phyloP scores from a whole-genome alignment of 331 rosid species.

The Prunus yedoensis region DNA sequence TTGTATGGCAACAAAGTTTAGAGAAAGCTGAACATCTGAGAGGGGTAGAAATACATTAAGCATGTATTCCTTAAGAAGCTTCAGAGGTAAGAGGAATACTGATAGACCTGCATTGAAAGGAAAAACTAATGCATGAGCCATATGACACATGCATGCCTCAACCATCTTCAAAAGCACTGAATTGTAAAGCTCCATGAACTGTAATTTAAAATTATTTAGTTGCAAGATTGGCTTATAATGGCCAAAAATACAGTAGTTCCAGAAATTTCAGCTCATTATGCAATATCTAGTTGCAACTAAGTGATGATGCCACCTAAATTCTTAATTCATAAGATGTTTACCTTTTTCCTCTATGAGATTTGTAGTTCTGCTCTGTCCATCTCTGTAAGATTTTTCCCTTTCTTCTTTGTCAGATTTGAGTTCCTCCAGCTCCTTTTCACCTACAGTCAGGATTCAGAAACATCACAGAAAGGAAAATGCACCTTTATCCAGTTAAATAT shows the following conservation, averaged over 20 bases:
- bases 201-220: background rate
- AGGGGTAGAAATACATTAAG: background rate
- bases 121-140: background rate
- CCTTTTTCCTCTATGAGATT: constrained; percentile 70
- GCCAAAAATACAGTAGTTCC: background rate
- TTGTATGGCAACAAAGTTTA: background rate
- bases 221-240: background rate
- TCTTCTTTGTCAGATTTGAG: constrained; percentile 55
- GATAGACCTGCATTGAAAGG: background rate
- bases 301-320: background rate
- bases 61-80: background rate
- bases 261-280: background rate
- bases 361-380: constrained; percentile 52
- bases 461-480: background rate
- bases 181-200: background rate
- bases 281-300: background rate
- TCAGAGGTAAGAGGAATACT: background rate
- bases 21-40: background rate
- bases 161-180: constrained; percentile 5
- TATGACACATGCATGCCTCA: background rate
- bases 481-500: background rate
- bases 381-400: constrained; percentile 46
- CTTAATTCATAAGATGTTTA: constrained; percentile 20
- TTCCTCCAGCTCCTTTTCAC: constrained; percentile 61
- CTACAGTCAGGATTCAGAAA: constrained; percentile 42